A percentile compares a stretch with the other conserved stretches of the same genome.
phyloP scores from a whole-genome alignment of 176 grass and related monocot genomes.

The Leersia perrieri region DNA sequence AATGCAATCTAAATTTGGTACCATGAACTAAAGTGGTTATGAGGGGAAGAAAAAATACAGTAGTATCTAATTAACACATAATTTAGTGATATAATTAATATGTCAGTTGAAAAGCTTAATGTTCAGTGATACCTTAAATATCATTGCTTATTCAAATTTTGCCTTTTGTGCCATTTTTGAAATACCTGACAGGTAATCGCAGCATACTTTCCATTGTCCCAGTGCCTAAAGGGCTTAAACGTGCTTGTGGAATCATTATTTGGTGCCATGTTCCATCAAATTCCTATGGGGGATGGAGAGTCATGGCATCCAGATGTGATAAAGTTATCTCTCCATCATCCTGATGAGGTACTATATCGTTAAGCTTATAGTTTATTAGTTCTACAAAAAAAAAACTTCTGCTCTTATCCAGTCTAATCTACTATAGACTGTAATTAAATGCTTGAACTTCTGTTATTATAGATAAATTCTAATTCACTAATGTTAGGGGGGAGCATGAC shows the following conservation, averaged over 20 bases:
- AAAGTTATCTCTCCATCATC: constrained; percentile 89
- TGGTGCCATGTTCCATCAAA: constrained; percentile 79
- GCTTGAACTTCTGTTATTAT: constrained; percentile 3
- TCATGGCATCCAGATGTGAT: constrained; percentile 98
- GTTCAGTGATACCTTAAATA: background rate
- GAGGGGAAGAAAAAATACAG: background rate
- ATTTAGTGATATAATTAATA: constrained; percentile 3
- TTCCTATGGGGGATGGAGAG: constrained; percentile 62
- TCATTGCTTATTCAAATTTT: background rate
- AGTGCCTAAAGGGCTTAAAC: constrained; percentile 82
- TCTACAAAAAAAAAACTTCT: background rate
- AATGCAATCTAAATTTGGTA: constrained; percentile 4
- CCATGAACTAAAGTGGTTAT: background rate
- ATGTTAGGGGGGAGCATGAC: background rate
- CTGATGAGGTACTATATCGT: constrained; percentile 59
- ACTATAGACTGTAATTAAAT: background rate
- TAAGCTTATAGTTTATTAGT: constrained; percentile 23
- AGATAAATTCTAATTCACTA: background rate
- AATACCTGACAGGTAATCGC: constrained; percentile 52
- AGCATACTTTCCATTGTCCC: constrained; percentile 73
- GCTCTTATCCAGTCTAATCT: background rate
- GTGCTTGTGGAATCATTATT: constrained; percentile 89
- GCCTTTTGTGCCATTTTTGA: constrained; percentile 13
- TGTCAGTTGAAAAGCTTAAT: background rate
- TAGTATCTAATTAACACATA: background rate